These are phyloP conservation scores for Aechmea fasciata DNA, from an alignment of 176 grass and related monocot genomes.

Conservation along the genomic window DNA sequence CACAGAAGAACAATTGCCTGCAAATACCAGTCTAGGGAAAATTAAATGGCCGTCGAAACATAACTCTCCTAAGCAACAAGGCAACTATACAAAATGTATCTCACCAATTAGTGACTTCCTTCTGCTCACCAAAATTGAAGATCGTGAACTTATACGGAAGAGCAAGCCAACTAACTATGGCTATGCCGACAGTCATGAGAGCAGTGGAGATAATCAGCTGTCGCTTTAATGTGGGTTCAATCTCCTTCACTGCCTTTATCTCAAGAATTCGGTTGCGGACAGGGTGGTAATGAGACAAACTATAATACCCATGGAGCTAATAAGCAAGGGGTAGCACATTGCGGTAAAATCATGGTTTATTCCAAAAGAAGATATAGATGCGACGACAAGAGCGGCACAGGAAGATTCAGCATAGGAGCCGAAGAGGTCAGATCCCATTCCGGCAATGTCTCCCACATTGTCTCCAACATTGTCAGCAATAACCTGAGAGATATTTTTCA, in stretches of 20 bases:
- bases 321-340: slow-evolving; percentile 73
- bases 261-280: slow-evolving; percentile 78
- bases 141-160: slow-evolving; percentile 80
- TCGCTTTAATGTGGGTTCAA: slow-evolving; percentile 77
- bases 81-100: slow-evolving; percentile 13
- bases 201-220: slow-evolving; percentile 80
- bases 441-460: slow-evolving; percentile 90
- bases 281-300: slow-evolving; percentile 77
- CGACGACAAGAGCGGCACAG: slow-evolving; percentile 84
- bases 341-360: slow-evolving; percentile 77
- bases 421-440: slow-evolving; percentile 92
- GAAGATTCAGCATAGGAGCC: slow-evolving; percentile 86
- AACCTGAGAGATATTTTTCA: slow-evolving; percentile 33
- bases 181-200: slow-evolving; percentile 75
- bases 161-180: slow-evolving; percentile 63
- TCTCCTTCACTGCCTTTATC: slow-evolving; percentile 73
- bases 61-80: slow-evolving; percentile 8
- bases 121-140: slow-evolving; percentile 71
- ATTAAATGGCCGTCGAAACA: slow-evolving; percentile 14
- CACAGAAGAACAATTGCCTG: slow-evolving; percentile 89
- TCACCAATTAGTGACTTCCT: slow-evolving; percentile 77
- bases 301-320: slow-evolving; percentile 83
- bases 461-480: slow-evolving; percentile 89
- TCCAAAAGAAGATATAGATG: slow-evolving; percentile 88
- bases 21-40: slow-evolving; percentile 7